Evolutionary conservation across 164 flowering plant species (phyloP).

Genomic region (Magnolia sinica): DNA sequence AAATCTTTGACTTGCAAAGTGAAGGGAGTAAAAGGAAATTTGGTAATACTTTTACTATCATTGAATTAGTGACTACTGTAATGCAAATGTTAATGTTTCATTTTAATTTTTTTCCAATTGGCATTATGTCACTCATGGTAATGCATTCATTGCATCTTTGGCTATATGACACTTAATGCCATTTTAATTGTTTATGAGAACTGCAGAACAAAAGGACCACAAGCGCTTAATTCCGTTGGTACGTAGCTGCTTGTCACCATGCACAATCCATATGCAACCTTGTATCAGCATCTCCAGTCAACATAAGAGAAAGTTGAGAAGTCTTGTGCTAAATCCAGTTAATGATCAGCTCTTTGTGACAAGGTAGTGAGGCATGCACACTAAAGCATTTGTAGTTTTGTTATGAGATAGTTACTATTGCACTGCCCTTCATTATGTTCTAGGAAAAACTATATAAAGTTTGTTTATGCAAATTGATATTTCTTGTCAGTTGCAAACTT

Average conservation of each 20-base stretch:
- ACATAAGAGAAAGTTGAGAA: slow-evolving; percentile 90
- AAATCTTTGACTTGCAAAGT: slow-evolving; percentile 29
- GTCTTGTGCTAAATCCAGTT: slow-evolving; percentile 62
- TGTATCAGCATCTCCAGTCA: slow-evolving; percentile 62
- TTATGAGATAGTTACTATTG: too few relatives aligned
- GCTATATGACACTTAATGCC: neutral
- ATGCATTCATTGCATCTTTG: too few relatives aligned
- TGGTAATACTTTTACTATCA: slow-evolving; percentile 35
- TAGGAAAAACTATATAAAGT: too few relatives aligned
- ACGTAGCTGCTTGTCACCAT: slow-evolving; percentile 44
- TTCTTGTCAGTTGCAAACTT: too few relatives aligned
- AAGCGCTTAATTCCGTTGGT: slow-evolving; percentile 59
- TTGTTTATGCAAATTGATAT: too few relatives aligned
- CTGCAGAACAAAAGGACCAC: slow-evolving; percentile 73
- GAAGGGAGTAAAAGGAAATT: slow-evolving; percentile 62
- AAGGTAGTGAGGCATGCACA: slow-evolving; percentile 30
- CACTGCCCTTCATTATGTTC: too few relatives aligned
- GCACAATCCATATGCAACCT: slow-evolving; percentile 37
- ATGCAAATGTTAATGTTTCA: too few relatives aligned
- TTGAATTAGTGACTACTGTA: too few relatives aligned
- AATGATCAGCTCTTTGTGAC: slow-evolving; percentile 80
- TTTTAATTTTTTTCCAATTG: too few relatives aligned
- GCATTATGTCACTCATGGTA: too few relatives aligned
- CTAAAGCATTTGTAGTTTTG: neutral
- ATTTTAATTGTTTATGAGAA: slow-evolving; percentile 10